Conservation (phyloP, 495 filamentous ascomycete species). For the Entonaema liquescens region DNA sequence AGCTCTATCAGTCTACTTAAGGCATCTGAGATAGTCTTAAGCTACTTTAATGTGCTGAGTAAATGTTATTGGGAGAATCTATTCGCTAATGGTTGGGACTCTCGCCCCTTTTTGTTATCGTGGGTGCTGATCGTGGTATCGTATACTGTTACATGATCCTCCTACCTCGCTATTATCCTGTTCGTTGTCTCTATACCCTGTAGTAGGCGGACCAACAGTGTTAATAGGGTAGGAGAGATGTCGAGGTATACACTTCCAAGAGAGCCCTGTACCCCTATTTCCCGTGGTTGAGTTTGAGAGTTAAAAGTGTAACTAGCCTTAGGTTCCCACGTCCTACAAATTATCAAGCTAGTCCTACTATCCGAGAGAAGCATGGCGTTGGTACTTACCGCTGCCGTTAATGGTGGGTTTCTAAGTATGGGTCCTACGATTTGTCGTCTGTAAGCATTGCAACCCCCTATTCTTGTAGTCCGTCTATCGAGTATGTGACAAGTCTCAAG, state of each 20-base stretch:
- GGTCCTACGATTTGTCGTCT: no score
- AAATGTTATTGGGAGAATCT: background rate
- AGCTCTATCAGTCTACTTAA: background rate
- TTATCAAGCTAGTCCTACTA: no score
- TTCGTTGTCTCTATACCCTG: background rate
- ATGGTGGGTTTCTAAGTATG: no score
- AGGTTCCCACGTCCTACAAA: no score
- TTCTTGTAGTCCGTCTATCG: no score
- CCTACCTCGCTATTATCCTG: background rate
- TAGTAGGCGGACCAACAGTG: background rate
- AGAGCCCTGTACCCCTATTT: background rate
- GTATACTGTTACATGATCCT: background rate
- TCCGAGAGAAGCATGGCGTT: no score
- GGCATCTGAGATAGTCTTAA: background rate
- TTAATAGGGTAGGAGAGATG: background rate
- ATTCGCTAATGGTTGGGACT: background rate
- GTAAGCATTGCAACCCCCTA: no score
- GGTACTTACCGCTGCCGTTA: no score
- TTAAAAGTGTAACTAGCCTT: background rate
- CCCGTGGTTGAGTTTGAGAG: background rate
- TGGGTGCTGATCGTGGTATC: background rate
- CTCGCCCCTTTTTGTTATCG: background rate
- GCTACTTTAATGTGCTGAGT: background rate
- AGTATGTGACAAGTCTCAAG: no score
- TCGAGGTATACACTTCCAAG: background rate